Evolutionary conservation across 371 early-diverging fungal genomes (phyloP), one percentile per base, ranked within the genome.

Genomic region (Mortierella sp.): DNA sequence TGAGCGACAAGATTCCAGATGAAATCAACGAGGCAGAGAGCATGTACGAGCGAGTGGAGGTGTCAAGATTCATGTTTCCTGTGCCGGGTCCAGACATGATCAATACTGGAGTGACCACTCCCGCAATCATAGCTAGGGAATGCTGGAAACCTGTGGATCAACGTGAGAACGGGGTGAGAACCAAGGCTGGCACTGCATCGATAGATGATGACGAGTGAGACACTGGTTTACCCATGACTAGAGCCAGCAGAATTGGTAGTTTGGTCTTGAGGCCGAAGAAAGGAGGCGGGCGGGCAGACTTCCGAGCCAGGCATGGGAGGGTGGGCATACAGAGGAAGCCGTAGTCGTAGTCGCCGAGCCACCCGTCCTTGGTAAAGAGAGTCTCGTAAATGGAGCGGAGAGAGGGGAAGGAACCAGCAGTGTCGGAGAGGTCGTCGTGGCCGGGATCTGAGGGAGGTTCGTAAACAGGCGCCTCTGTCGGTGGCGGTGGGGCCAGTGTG

Each of bases 291-390:
- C 73, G 73, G 40, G 41, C 16, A 63, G 71, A 37, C 79, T 80
- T 63, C 79, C 80, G 29, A 67, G 49, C 37, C 53, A 76, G 74
- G 61, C 57, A 86, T 3, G 72, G 71, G 27, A 71, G 64, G 43
- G 71, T 72, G 16, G 88, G 88, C 55, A 83, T 63, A 66, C 88
- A 88, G 74, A 88, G 82, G 21, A 67, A 63, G 19, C 68, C 78
- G 78, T 84, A 88, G 67, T 85, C 85, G 44, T 83, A 85, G 41
- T 84, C 82, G 12, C 88, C 88, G 63, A 84, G 78, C 88, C 88
- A 88, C 19, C 88, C 86, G 52, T 85, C 86, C 50, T 71, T 78
- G 3, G 86, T 86, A n/a, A 71, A 78, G 9, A 84, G 80, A 47
- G 79, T 81, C 5, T 76, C 64, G 51, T 78, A 79, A 47, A 86